A percentile compares a stretch with the other conserved stretches of the same genome.
Evolutionary conservation across 176 grass and related monocot genomes (phyloP).

Genomic region (Otatea glauca): DNA sequence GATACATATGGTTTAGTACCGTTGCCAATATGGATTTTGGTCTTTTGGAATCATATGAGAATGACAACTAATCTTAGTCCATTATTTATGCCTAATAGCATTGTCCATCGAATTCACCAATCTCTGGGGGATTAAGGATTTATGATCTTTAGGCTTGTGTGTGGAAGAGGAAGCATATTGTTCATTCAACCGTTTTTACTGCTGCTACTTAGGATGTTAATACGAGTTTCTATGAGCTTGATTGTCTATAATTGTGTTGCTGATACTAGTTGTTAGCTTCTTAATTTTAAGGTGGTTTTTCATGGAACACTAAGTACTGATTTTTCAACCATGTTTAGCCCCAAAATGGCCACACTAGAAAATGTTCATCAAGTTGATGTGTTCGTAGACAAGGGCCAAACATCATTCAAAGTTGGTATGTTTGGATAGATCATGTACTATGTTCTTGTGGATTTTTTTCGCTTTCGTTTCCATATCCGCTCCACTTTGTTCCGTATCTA

Average conservation of each 20-base stretch:
- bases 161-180: neutral
- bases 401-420: too few relatives aligned
- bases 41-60: neutral
- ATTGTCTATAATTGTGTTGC: neutral
- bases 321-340: neutral
- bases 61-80: neutral
- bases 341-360: neutral
- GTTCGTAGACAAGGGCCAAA: neutral
- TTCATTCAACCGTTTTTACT: neutral
- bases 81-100: too few relatives aligned
- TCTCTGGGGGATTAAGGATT: neutral
- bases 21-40: neutral
- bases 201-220: neutral
- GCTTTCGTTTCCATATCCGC: too few relatives aligned
- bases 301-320: too few relatives aligned
- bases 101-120: too few relatives aligned
- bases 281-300: neutral
- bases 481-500: too few relatives aligned
- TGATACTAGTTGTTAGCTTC: neutral
- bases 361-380: neutral
- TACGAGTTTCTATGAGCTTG: neutral
- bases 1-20: conserved; percentile 3
- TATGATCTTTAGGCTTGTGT: neutral
- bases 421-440: too few relatives aligned
- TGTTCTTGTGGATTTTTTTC: too few relatives aligned